Evolutionary conservation across 805 yeast genomes (phyloP).

Genomic region (Candida ponderosae): DNA sequence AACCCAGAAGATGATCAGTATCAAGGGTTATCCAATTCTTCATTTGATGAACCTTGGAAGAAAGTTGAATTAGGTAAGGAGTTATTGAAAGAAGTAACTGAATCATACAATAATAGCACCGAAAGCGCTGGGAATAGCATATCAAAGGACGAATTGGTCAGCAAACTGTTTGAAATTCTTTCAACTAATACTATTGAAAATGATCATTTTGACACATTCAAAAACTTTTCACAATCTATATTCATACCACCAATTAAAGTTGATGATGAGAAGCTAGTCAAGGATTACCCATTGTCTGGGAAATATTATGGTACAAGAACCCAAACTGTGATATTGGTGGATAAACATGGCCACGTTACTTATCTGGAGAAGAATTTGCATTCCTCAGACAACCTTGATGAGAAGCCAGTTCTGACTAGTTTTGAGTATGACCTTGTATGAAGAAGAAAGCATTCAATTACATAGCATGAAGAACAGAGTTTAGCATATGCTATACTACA

Average conservation of each 20-base stretch:
- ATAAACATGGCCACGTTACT: conserved; percentile 39
- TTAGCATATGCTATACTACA: too few species aligned
- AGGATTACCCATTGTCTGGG: conserved; percentile 34
- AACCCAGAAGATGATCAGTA: conserved; percentile 20
- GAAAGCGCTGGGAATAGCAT: conserved; percentile 5
- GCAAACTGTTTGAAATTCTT: conserved; percentile 46
- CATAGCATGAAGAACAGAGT: too few species aligned
- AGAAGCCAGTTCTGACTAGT: conserved; percentile 15
- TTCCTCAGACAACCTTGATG: conserved; percentile 29
- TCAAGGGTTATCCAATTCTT: conserved; percentile 63
- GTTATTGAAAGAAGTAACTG: conserved; percentile 28
- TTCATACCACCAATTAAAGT: conserved; percentile 62
- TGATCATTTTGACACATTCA: conserved; percentile 27
- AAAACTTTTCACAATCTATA: conserved; percentile 47
- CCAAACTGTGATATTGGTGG: conserved; percentile 66
- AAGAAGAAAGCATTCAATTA: too few species aligned
- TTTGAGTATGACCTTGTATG: conserved; percentile 17
- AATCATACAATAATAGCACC: conserved; percentile 6
- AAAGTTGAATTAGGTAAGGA: conserved; percentile 54
- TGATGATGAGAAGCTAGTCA: conserved; percentile 20
- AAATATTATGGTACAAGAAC: conserved; percentile 80
- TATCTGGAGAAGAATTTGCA: conserved; percentile 60
- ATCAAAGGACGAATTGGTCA: conserved; percentile 35
- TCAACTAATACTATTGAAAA: conserved; percentile 33
- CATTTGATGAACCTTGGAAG: conserved; percentile 65